A percentile compares a stretch with the other conserved stretches of the same genome.
Evolutionary conservation across 176 grass and related monocot species (phyloP).

Genomic region (Alloteropsis semialata): DNA sequence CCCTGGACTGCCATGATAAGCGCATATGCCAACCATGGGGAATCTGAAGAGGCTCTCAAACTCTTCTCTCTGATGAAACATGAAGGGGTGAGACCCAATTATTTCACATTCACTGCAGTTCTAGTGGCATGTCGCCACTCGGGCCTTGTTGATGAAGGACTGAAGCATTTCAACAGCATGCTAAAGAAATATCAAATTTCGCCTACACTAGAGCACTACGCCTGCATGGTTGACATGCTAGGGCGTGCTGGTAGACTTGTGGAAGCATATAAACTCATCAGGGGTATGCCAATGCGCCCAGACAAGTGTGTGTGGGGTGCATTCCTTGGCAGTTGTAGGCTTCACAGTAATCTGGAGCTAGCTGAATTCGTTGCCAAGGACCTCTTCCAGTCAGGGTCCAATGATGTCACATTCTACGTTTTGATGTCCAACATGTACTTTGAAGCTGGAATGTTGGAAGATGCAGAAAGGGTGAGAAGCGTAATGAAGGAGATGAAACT

Average conservation of each 20-base stretch:
- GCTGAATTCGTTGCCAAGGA: constrained; percentile 49
- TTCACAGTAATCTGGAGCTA: constrained; percentile 55
- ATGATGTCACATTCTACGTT: constrained; percentile 41
- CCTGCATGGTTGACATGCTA: constrained; percentile 79
- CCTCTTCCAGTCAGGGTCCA: constrained; percentile 37
- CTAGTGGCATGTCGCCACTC: constrained; percentile 63
- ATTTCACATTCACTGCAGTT: constrained; percentile 72
- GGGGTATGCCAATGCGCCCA: constrained; percentile 47
- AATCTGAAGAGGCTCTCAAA: constrained; percentile 54
- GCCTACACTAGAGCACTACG: constrained; percentile 63
- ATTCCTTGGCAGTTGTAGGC: constrained; percentile 53
- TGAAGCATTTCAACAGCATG: constrained; percentile 73
- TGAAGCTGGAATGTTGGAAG: constrained; percentile 47
- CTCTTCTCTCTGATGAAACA: constrained; percentile 58
- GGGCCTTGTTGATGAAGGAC: constrained; percentile 65
- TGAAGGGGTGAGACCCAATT: constrained; percentile 57
- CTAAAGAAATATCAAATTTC: constrained; percentile 31
- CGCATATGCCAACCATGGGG: constrained; percentile 65
- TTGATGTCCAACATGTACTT: constrained; percentile 62
- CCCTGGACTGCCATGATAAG: constrained; percentile 81
- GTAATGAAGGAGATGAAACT: constrained; percentile 55
- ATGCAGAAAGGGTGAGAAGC: constrained; percentile 47
- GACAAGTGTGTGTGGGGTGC: constrained; percentile 76
- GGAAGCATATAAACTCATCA: constrained; percentile 68
- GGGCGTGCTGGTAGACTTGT: constrained; percentile 59